Conservation (phyloP, 805 yeast genomes). For the Pichia thaimueangensis region DNA sequence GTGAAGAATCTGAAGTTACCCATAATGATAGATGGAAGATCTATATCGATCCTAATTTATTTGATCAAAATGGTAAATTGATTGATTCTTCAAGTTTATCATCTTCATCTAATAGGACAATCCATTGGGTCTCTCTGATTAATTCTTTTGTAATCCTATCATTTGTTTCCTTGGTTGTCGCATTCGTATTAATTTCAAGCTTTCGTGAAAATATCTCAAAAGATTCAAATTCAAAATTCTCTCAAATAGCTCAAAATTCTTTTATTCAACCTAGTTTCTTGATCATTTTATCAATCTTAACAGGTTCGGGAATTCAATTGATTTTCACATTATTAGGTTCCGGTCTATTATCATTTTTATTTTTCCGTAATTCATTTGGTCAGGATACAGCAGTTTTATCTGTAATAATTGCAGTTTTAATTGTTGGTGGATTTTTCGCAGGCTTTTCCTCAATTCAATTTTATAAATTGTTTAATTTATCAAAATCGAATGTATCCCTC, state of each 20-base stretch:
- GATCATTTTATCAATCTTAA: slow-evolving; percentile 45
- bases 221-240: slow-evolving; percentile 1
- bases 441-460: slow-evolving; percentile 66
- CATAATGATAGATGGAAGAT: slow-evolving; percentile 71
- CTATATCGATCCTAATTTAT: slow-evolving; percentile 35
- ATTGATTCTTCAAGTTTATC: too few species aligned
- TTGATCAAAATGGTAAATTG: slow-evolving; percentile 20
- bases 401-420: slow-evolving; percentile 52
- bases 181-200: slow-evolving; percentile 52
- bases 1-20: slow-evolving; percentile 63
- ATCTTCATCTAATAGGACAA: slow-evolving; percentile 36
- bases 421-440: slow-evolving; percentile 66
- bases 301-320: slow-evolving; percentile 72
- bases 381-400: slow-evolving; percentile 61
- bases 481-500: slow-evolving; percentile 33
- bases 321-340: slow-evolving; percentile 60
- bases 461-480: slow-evolving; percentile 44
- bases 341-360: slow-evolving; percentile 46
- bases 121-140: slow-evolving; percentile 74
- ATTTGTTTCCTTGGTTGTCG: slow-evolving; percentile 58
- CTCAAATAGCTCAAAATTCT: slow-evolving; percentile 16
- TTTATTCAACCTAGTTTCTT: slow-evolving; percentile 45
- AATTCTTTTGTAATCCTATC: slow-evolving; percentile 63
- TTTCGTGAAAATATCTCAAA: slow-evolving; percentile 41
- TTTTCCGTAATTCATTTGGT: slow-evolving; percentile 31